Conservation (phyloP, 805 yeast species). For the Peterozyma toletana region DNA sequence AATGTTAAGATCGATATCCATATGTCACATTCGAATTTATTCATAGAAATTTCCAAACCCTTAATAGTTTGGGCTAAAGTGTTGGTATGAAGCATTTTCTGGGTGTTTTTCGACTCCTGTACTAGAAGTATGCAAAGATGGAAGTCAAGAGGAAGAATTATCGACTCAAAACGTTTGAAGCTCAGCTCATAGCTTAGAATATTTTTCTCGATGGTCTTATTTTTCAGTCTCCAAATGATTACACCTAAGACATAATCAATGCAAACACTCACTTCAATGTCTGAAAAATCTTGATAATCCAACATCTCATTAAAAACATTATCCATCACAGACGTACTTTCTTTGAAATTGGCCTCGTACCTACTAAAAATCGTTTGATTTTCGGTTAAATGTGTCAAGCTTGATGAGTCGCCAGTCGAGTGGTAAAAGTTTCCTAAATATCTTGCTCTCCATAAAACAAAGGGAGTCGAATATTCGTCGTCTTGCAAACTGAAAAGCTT, state of each 20-base stretch:
- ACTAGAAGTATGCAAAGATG: constrained; percentile 1
- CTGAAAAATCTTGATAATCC: background rate
- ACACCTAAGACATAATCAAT: constrained; percentile 6
- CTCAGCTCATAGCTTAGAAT: background rate
- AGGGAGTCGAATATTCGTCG: constrained; percentile 3
- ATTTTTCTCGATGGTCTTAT: background rate
- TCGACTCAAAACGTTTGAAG: background rate
- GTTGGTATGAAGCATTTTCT: constrained; percentile 1
- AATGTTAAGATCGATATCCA: constrained; percentile 1
- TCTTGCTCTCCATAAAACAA: constrained; percentile 24
- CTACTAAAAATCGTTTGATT: background rate
- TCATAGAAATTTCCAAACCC: background rate
- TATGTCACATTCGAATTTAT: background rate
- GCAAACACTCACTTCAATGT: background rate
- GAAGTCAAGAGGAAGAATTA: constrained; percentile 1
- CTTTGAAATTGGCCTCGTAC: constrained; percentile 2
- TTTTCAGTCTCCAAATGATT: constrained; percentile 2
- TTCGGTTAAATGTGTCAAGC: background rate
- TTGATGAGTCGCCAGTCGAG: constrained; percentile 13
- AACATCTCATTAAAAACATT: constrained; percentile 4
- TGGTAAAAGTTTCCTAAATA: constrained; percentile 21
- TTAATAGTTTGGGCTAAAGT: background rate
- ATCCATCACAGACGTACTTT: constrained; percentile 1
- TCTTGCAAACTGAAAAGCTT: background rate
- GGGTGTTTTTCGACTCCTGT: background rate